A percentile compares a stretch with the other conserved stretches of the same genome.
phyloP scores from a whole-genome alignment of 2,329 filamentous ascomycete genomes.

The Akanthomyces dipterigenus region DNA sequence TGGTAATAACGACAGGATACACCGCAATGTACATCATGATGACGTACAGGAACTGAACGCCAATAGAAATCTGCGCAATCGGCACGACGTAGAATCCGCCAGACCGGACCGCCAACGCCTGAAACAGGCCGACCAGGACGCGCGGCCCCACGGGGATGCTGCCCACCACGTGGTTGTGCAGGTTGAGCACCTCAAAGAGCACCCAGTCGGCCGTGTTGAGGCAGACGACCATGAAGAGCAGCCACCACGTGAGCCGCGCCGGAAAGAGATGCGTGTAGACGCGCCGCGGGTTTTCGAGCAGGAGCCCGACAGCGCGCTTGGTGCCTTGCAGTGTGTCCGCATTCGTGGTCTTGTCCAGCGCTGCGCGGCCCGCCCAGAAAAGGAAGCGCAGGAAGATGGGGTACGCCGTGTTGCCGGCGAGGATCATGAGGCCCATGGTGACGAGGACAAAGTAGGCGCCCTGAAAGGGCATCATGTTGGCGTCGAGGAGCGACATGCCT shows the following conservation, averaged over 20 bases:
- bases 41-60: conserved; percentile 53
- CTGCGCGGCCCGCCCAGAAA: conserved; percentile 45
- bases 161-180: conserved; percentile 51
- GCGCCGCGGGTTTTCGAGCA: conserved; percentile 49
- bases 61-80: conserved; percentile 49
- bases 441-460: conserved; percentile 43
- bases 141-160: conserved; percentile 45
- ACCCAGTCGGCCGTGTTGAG: conserved; percentile 60
- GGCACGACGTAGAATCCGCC: conserved; percentile 61
- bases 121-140: conserved; percentile 59
- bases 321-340: conserved; percentile 30
- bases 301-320: conserved; percentile 46
- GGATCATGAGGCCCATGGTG: conserved; percentile 49
- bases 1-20: conserved; percentile 56
- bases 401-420: conserved; percentile 61
- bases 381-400: conserved; percentile 56
- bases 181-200: conserved; percentile 58
- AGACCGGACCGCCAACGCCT: conserved; percentile 54
- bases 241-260: conserved; percentile 56
- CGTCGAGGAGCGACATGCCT: conserved; percentile 62
- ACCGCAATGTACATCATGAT: conserved; percentile 63
- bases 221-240: conserved; percentile 52
- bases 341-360: conserved; percentile 32
- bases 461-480: conserved; percentile 58
- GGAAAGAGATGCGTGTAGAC: conserved; percentile 61